Percentiles rank a stretch among this genome's conserved stretches.
Conservation (phyloP, 1,284 basidiomycete species). For the Rhodotorula sp. region DNA sequence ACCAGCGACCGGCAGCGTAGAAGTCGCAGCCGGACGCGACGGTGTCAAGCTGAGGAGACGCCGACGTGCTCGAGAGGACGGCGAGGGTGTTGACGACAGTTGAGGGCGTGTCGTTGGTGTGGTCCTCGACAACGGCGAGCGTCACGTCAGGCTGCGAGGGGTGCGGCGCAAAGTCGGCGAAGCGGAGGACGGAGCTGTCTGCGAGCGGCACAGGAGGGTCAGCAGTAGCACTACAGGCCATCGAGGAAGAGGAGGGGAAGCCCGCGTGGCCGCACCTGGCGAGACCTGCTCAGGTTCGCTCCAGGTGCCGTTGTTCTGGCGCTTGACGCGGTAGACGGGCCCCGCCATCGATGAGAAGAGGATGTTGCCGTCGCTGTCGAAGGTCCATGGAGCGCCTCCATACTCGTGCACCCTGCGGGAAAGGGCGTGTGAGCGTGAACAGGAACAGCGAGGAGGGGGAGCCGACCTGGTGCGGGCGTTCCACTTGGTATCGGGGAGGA, state of each 20-base stretch:
- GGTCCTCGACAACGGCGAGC: conserved; percentile 66
- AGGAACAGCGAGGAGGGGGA: not conserved
- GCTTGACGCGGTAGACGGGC: conserved; percentile 57
- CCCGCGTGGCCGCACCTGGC: conserved; percentile 56
- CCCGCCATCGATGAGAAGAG: conserved; percentile 64
- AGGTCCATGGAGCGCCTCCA: conserved; percentile 57
- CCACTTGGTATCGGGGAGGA: conserved; percentile 58
- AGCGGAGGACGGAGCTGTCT: conserved; percentile 62
- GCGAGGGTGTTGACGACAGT: conserved; percentile 63
- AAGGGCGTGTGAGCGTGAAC: too few species aligned
- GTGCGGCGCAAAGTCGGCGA: conserved; percentile 56
- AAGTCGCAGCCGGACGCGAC: conserved; percentile 66
- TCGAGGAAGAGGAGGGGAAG: not conserved
- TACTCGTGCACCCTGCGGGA: conserved; percentile 54
- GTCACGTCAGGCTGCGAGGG: conserved; percentile 56
- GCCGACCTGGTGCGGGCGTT: conserved; percentile 57
- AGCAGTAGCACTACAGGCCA: not conserved
- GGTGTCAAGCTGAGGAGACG: not conserved
- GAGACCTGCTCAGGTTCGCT: conserved; percentile 60
- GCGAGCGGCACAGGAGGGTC: not conserved
- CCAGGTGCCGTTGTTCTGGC: conserved; percentile 48
- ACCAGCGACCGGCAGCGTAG: conserved; percentile 65
- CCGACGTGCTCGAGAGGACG: conserved; percentile 56
- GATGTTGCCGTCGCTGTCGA: conserved; percentile 57
- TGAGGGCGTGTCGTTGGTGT: conserved; percentile 62